Base-by-base conservation (phyloP, 345 rosid genomes). In the Eucalyptus polybractea region DNA sequence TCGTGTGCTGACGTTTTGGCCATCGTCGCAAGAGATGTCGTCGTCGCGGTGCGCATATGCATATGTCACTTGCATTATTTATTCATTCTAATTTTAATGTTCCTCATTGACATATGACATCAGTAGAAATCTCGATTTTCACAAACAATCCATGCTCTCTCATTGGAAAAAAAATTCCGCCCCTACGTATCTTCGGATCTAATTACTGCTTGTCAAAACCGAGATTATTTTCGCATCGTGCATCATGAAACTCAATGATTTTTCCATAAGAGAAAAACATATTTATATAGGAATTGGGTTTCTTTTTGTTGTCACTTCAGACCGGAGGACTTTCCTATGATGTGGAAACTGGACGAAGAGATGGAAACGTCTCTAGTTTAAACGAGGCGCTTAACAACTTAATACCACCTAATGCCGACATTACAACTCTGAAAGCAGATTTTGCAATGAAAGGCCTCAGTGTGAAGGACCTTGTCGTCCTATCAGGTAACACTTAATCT, bases 1-100 rank as follows among this genome's bases (percentile, higher is more conserved):
- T 97, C 99, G 13, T 97, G 99, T 90, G 93, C 99, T 3, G 99
- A 97, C 88, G 91, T 94, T 24, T 5, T 96, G 60, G 99, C 98
- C 50, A 88, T 96, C 76, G 96, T 93, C 3, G 94, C 93, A 80
- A 93, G 98, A 88, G 97, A 96, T 86, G 94, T 92, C 42, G 89
- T 92, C 24, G 94, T 87, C 25, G 92, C 90, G 90, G 97, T 96
- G 86, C 89, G 86, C 29, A 31, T 31, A 45, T 89, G 13, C 37
- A 65, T 29, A 45, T 6, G 54, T 44, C 51, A 7, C 19, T 85
- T 27, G 33, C 5, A 4, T 80, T 45, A 42, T 37, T 3, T 40
- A 45, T 37, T 37, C n/a, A 5, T 81, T 37, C 13, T 37, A 42
- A 21, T 81, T 81, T 81, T 12, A 65, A 65, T 3, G 19, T 81